These are phyloP conservation scores for Nothophytophthora sp. DNA, from an alignment of 352 stramenopile species.

Conservation along the genomic window DNA sequence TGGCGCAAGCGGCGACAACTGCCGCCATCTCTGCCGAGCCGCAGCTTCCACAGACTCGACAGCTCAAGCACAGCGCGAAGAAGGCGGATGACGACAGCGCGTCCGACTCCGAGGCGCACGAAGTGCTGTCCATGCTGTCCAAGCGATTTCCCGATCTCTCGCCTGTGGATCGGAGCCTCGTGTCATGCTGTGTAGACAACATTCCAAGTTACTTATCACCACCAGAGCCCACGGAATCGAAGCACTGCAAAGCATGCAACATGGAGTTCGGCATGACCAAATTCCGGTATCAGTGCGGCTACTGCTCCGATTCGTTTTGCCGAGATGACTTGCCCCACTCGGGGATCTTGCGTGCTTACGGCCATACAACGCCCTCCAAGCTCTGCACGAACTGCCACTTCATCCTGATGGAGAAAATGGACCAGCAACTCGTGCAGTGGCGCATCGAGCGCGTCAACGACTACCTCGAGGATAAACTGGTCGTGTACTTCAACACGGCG, in stretches of 20 bases:
- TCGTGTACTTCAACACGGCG: conserved; percentile 76
- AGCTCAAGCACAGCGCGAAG: conserved; percentile 6
- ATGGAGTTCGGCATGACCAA: conserved; percentile 82
- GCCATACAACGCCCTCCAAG: conserved; percentile 55
- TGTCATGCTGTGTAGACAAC: conserved; percentile 66
- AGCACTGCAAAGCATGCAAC: conserved; percentile 69
- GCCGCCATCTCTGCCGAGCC: conserved; percentile 60
- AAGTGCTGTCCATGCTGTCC: conserved; percentile 69
- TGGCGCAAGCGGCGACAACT: conserved; percentile 63
- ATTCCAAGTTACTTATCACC: conserved; percentile 48
- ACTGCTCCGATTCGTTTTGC: conserved; percentile 82
- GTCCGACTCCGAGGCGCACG: conserved; percentile 1
- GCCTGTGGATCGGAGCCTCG: conserved; percentile 67
- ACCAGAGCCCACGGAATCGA: conserved; percentile 61
- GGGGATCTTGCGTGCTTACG: conserved; percentile 66
- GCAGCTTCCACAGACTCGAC: conserved; percentile 22
- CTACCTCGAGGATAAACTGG: conserved; percentile 62
- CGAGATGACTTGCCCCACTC: conserved; percentile 65
- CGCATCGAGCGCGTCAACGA: conserved; percentile 79
- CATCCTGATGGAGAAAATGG: conserved; percentile 75
- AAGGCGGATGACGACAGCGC: conserved; percentile 22
- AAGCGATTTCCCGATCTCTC: conserved; percentile 79
- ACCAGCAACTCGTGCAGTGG: conserved; percentile 81
- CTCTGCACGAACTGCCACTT: conserved; percentile 73
- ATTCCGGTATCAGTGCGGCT: conserved; percentile 84